Base-by-base conservation (phyloP, 2,329 filamentous ascomycete genomes). In the Plenodomus lindquistii region DNA sequence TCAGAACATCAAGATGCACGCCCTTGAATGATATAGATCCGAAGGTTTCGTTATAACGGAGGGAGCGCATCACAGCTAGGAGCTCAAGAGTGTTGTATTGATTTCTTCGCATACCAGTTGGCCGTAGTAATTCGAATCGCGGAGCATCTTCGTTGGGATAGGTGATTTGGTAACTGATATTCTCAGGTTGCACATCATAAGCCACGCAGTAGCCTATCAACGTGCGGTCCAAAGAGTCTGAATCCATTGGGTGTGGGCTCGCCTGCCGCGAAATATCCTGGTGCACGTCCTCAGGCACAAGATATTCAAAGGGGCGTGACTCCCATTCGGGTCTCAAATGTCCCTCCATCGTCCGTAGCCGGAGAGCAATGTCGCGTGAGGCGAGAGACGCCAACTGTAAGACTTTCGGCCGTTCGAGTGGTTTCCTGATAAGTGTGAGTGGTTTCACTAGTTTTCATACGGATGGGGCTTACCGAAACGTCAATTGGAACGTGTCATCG, bases 31-130 rank as follows among this genome's bases (percentile, higher is more conserved):
- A 89, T 18, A 89, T 84, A 1, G 84, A 83, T 21, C 76, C 76
- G 66, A 89, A 89, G 1, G 78, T 81, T 60, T 89, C 85, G 61
- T 89, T 89, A 68, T 88, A 89, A 35, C 87, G 81, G 44, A 89
- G 69, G 9, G 86, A 79, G 52, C 86, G 79, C 76, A 88, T 80
- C n/a, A 89, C 79, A 4, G 86, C 85, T 22, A 89, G 77, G n/a
- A 89, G 71, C 62, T 89, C 86, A 19, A 85, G 66, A 4, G 78
- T 74, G 2, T 76, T 79, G 61, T 89, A 89, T 31, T 79, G 79
- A 11, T 72, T 71, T 40, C 77, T 73, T 38, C 76, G 73, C 7
- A 76, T 71, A 40, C 77, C 76, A 17, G 78, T 76, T 2, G 85
- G 83, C 17, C 78, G 79, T 7, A 86, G 75, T 8, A 89, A 76